Percentiles rank a stretch among this genome's conserved stretches.
Conservation (phyloP, 495 filamentous ascomycete genomes). For the Penicillium robsamsonii region DNA sequence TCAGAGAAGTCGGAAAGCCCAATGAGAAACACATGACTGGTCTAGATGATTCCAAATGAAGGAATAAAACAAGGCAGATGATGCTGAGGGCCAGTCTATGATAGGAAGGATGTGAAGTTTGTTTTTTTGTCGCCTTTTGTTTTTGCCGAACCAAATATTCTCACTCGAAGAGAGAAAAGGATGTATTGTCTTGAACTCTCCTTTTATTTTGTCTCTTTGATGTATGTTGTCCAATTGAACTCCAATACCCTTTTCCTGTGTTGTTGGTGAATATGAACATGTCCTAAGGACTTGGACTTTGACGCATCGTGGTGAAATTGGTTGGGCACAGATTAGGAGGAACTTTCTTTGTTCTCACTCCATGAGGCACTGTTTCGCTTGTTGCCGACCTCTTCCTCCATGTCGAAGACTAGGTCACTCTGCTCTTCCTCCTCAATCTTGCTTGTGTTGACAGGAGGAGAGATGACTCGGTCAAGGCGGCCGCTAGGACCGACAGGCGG, state of each 20-base stretch:
- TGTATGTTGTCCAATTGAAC: conserved; percentile 23
- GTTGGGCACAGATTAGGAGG: conserved; percentile 16
- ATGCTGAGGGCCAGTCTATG: conserved; percentile 19
- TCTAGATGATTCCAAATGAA: conserved; percentile 19
- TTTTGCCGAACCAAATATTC: conserved; percentile 9
- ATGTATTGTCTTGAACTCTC: conserved; percentile 1
- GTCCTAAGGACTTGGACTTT: conserved; percentile 11
- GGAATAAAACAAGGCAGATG: conserved; percentile 6
- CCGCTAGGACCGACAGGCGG: conserved; percentile 24
- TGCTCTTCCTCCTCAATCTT: conserved; percentile 69
- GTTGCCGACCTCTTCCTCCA: conserved; percentile 67
- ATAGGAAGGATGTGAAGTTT: conserved; percentile 3
- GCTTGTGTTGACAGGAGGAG: conserved; percentile 52
- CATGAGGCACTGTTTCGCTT: conserved; percentile 43
- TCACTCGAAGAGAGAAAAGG: conserved; percentile 6
- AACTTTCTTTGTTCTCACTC: conserved; percentile 26
- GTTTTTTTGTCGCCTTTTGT: conserved; percentile 1
- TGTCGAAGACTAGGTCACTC: conserved; percentile 71
- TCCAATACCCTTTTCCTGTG: conserved; percentile 19
- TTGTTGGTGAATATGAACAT: conserved; percentile 24
- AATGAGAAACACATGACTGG: conserved; percentile 15
- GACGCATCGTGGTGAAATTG: conserved; percentile 23
- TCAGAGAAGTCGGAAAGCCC: conserved; percentile 2
- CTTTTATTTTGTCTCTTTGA: conserved; percentile 21
- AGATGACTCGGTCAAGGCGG: conserved; percentile 41